A percentile compares a stretch with the other conserved stretches of the same genome.
Conservation (phyloP, 2,329 filamentous ascomycete species). For the Paraphaeosphaeria minitans region DNA sequence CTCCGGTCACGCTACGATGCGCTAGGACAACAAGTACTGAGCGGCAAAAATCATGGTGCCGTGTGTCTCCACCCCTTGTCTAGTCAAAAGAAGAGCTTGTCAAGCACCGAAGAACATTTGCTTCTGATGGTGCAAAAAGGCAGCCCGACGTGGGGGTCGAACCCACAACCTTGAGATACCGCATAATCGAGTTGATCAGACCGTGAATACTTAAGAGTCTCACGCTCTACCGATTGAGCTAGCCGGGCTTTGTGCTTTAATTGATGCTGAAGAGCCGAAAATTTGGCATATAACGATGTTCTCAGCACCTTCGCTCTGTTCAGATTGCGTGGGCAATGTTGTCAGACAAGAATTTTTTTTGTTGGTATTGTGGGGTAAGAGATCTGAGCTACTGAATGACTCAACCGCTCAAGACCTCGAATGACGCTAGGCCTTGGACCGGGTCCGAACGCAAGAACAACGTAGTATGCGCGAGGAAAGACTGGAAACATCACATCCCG, state of each 20-base stretch:
- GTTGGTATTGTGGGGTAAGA: neutral
- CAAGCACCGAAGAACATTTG: too few relatives aligned
- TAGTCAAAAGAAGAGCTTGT: too few relatives aligned
- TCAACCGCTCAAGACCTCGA: neutral
- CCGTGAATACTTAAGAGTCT: conserved; percentile 28
- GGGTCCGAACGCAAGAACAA: neutral
- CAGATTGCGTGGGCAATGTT: neutral
- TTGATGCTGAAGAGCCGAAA: neutral
- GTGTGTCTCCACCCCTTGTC: too few relatives aligned
- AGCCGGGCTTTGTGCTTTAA: conserved; percentile 23
- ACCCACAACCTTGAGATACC: conserved; percentile 10
- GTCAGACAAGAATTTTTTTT: neutral
- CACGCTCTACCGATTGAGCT: conserved; percentile 39
- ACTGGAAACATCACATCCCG: neutral
- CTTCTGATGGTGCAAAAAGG: neutral
- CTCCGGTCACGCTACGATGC: too few relatives aligned
- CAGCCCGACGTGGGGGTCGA: conserved; percentile 7
- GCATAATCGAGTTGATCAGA: conserved; percentile 5
- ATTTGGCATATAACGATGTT: neutral
- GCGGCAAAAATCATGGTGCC: too few relatives aligned
- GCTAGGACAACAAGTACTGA: too few relatives aligned
- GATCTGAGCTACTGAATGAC: neutral
- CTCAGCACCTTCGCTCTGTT: neutral
- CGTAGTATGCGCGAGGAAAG: neutral
- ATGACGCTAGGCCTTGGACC: neutral